These are phyloP conservation scores for Pythium guiyangense DNA, from an alignment of 352 stramenopile species.

Conservation along the genomic window DNA sequence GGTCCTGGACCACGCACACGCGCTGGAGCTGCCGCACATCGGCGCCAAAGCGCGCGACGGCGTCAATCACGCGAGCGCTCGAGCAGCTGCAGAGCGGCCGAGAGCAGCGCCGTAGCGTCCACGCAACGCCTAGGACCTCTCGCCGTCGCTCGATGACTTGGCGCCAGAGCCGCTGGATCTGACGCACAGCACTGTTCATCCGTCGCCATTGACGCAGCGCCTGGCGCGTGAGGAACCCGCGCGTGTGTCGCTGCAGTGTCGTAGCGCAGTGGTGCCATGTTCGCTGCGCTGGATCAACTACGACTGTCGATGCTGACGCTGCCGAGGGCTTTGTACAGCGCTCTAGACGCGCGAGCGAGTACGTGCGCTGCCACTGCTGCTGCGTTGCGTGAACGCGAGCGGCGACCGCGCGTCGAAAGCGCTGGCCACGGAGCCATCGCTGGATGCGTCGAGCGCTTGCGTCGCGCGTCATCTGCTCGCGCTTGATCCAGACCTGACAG, in stretches of 20 bases:
- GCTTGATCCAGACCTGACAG: slow-evolving; percentile 54
- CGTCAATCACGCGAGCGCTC: slow-evolving; percentile 8
- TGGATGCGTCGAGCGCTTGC: slow-evolving; percentile 46
- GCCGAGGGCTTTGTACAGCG: background rate
- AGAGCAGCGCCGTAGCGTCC: background rate
- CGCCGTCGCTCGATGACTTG: slow-evolving; percentile 2
- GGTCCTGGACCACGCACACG: slow-evolving; percentile 39
- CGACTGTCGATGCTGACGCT: background rate
- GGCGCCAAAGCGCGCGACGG: slow-evolving; percentile 8
- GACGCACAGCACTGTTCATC: background rate
- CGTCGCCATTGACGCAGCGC: slow-evolving; percentile 9
- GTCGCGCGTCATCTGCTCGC: slow-evolving; percentile 53
- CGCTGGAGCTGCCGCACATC: slow-evolving; percentile 46
- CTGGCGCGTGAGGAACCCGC: slow-evolving; percentile 19
- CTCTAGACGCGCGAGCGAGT: slow-evolving; percentile 9
- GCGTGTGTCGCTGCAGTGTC: slow-evolving; percentile 18
- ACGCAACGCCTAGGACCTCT: slow-evolving; percentile 2
- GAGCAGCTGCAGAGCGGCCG: background rate
- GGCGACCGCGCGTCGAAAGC: slow-evolving; percentile 6
- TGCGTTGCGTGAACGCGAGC: slow-evolving; percentile 10
- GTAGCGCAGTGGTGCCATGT: slow-evolving; percentile 9
- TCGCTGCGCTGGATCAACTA: background rate
- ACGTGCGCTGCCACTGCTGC: slow-evolving; percentile 14
- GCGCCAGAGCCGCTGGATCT: slow-evolving; percentile 26
- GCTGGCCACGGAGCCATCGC: slow-evolving; percentile 18